Conservation (phyloP, 192 early-diverging fungal species). For the Linnemannia exigua region DNA sequence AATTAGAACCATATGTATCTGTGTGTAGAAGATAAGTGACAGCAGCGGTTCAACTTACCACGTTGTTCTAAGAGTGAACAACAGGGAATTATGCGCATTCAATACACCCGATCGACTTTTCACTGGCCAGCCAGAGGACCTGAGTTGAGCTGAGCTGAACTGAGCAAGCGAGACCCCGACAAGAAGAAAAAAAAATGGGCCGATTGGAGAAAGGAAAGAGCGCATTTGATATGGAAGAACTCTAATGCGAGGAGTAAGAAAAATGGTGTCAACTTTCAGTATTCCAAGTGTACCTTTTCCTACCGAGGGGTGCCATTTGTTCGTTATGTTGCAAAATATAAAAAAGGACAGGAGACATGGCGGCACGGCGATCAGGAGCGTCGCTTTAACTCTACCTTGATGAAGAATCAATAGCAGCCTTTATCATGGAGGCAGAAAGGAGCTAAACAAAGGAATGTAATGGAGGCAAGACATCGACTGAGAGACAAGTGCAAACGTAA, state of each 20-base stretch:
- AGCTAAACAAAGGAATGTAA: too few relatives aligned
- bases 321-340: too few relatives aligned
- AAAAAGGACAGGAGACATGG: too few relatives aligned
- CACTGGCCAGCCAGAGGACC: not conserved
- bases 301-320: too few relatives aligned
- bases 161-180: not conserved
- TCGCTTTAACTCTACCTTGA: too few relatives aligned
- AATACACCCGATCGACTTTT: not conserved
- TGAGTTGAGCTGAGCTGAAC: not conserved
- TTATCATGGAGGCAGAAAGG: too few relatives aligned
- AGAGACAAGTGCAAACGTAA: too few relatives aligned
- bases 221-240: not conserved
- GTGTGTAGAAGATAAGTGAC: not conserved
- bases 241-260: not conserved
- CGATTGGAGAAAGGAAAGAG: not conserved
- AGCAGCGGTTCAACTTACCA: not conserved
- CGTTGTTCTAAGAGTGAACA: not conserved
- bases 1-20: slow-evolving; percentile 9
- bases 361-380: too few relatives aligned
- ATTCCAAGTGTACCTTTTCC: too few relatives aligned
- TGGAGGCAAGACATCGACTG: too few relatives aligned
- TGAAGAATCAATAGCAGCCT: too few relatives aligned
- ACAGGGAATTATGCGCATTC: not conserved
- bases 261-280: too few relatives aligned
- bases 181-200: not conserved